These are phyloP conservation scores for Amanita exitialis DNA, from an alignment of 768 basidiomycete species.

Conservation along the genomic window DNA sequence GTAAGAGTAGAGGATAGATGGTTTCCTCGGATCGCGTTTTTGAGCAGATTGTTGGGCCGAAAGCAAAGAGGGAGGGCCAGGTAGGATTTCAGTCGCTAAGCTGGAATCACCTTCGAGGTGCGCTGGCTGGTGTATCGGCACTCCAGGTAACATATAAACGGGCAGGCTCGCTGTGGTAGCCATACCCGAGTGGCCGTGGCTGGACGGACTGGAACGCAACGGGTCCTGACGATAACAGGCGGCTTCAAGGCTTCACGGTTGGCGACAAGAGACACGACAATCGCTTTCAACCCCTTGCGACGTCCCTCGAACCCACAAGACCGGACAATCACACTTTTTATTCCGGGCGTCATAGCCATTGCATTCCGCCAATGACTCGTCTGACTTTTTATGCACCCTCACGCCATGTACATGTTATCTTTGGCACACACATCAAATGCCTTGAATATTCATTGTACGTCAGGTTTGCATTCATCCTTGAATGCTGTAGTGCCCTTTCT, in stretches of 20 bases:
- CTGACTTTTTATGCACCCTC: too few species aligned
- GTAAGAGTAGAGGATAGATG: slow-evolving; percentile 61
- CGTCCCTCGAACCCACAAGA: not conserved
- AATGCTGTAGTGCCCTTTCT: too few species aligned
- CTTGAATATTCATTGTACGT: too few species aligned
- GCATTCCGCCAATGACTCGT: too few species aligned
- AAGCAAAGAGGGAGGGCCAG: slow-evolving; percentile 71
- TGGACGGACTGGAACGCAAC: slow-evolving; percentile 15
- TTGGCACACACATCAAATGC: too few species aligned
- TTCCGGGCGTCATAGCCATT: too few species aligned
- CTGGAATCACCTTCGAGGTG: slow-evolving; percentile 77
- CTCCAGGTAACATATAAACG: slow-evolving; percentile 64
- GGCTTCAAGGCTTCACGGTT: slow-evolving; percentile 1
- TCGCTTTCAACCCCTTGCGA: too few species aligned
- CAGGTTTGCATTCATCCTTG: too few species aligned
- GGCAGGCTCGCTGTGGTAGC: slow-evolving; percentile 65
- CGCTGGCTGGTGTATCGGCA: slow-evolving; percentile 63
- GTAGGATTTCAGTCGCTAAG: slow-evolving; percentile 84
- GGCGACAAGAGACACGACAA: slow-evolving; percentile 3
- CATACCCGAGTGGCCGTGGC: slow-evolving; percentile 34
- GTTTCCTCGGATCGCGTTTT: slow-evolving; percentile 78
- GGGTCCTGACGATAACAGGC: slow-evolving; percentile 7
- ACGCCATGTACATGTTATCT: too few species aligned
- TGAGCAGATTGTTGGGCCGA: slow-evolving; percentile 61
- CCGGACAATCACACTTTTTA: not conserved